Percentiles rank a stretch among this genome's conserved stretches.
phyloP scores from a whole-genome alignment of 306 rosid species.

The Luffa aegyptiaca region DNA sequence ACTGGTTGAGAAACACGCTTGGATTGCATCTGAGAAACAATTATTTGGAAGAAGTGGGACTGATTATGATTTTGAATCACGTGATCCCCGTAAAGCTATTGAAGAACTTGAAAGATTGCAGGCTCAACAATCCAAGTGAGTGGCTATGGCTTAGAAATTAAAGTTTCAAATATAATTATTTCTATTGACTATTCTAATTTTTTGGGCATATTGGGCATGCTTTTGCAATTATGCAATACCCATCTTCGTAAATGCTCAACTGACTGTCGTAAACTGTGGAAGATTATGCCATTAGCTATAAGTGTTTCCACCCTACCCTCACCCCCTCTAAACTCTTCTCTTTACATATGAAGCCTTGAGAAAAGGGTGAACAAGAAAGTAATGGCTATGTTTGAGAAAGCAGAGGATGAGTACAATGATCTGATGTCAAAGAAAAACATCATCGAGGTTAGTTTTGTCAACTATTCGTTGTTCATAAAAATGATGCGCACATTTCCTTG shows the following conservation, averaged over 20 bases:
- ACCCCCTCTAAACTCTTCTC: background rate
- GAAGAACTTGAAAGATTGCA: slow-evolving; percentile 66
- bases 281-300: background rate
- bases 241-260: background rate
- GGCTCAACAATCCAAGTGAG: slow-evolving; percentile 82
- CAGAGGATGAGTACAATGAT: slow-evolving; percentile 97
- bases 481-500: background rate
- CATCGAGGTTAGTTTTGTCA: slow-evolving; percentile 61
- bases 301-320: background rate
- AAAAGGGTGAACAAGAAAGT: slow-evolving; percentile 99
- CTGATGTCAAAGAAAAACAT: slow-evolving; percentile 89
- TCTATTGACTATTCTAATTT: background rate
- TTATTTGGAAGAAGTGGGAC: slow-evolving; percentile 78
- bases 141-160: slow-evolving; percentile 9
- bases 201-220: background rate
- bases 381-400: slow-evolving; percentile 99
- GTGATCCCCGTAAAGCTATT: slow-evolving; percentile 60
- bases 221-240: background rate
- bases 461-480: too few species aligned
- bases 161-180: background rate
- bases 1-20: slow-evolving; percentile 81
- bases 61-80: slow-evolving; percentile 77
- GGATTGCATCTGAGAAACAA: slow-evolving; percentile 88
- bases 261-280: background rate
- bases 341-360: slow-evolving; percentile 66